Evolutionary conservation across 768 basidiomycete genomes (phyloP).

Genomic region (Leccinum obscurum): DNA sequence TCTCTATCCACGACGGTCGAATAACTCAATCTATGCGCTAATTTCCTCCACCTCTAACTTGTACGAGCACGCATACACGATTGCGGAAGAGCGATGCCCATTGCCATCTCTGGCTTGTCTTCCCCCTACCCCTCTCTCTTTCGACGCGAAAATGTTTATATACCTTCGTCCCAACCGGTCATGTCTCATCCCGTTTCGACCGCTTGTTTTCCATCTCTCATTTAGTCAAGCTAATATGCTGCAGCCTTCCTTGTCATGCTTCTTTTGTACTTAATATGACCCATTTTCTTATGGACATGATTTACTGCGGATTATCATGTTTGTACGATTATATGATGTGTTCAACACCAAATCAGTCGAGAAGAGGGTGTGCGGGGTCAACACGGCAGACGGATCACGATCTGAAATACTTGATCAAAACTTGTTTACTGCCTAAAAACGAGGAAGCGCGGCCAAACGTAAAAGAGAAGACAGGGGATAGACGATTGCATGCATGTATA

Average conservation of each 20-base stretch:
- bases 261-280: neutral
- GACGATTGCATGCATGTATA: neutral
- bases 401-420: neutral
- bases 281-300: neutral
- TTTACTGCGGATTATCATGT: neutral
- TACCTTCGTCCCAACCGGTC: neutral
- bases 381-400: neutral
- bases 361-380: neutral
- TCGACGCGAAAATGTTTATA: constrained; percentile 10
- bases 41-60: neutral
- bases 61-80: neutral
- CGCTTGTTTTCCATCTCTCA: neutral
- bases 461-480: too few species aligned
- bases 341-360: neutral
- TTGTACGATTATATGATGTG: constrained; percentile 8
- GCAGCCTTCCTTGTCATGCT: neutral
- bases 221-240: constrained; percentile 1
- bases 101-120: neutral
- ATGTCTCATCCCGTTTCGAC: neutral
- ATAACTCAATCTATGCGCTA: constrained; percentile 1
- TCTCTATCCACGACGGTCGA: neutral
- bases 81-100: neutral
- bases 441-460: neutral
- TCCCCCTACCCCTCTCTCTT: neutral
- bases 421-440: too few species aligned